A percentile compares a stretch with the other conserved stretches of the same genome.
Evolutionary conservation across 129 eudicot genomes (phyloP).

Genomic region (Glebionis coronaria): DNA sequence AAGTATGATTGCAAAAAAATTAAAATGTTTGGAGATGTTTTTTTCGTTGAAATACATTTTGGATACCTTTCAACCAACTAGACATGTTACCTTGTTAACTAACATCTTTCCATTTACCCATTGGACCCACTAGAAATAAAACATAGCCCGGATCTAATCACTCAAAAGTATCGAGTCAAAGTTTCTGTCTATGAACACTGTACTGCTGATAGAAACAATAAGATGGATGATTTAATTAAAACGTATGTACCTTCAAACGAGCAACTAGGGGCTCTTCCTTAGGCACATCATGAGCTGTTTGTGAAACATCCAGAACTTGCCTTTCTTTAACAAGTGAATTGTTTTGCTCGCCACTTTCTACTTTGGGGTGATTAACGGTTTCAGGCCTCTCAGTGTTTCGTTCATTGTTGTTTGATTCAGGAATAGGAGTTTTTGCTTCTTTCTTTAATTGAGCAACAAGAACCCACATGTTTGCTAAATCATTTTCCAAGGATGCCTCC

Average conservation of each 20-base stretch:
- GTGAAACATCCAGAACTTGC: slow-evolving; percentile 36
- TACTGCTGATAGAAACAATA: not conserved
- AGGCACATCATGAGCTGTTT: slow-evolving; percentile 35
- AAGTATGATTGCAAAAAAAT: not conserved
- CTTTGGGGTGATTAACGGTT: slow-evolving; percentile 31
- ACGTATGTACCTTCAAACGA: slow-evolving; percentile 65
- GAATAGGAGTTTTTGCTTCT: slow-evolving; percentile 43
- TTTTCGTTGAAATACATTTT: not conserved
- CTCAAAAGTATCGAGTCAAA: not conserved
- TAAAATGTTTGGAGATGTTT: not conserved
- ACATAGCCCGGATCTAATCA: not conserved
- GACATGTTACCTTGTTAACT: not conserved
- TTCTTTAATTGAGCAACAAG: slow-evolving; percentile 95
- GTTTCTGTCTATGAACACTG: not conserved
- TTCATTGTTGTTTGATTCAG: slow-evolving; percentile 39
- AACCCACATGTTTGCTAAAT: slow-evolving; percentile 98
- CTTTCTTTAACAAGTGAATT: slow-evolving; percentile 43
- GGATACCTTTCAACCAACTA: not conserved
- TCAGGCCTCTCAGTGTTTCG: slow-evolving; percentile 29
- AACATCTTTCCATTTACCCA: not conserved
- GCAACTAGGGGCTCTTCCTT: slow-evolving; percentile 93
- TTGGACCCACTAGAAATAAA: not conserved
- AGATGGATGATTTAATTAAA: not conserved
- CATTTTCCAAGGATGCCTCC: slow-evolving; percentile 87
- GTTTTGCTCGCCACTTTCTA: slow-evolving; percentile 34